Conservation (phyloP, 345 rosid genomes). For the Eucalyptus victrix region DNA sequence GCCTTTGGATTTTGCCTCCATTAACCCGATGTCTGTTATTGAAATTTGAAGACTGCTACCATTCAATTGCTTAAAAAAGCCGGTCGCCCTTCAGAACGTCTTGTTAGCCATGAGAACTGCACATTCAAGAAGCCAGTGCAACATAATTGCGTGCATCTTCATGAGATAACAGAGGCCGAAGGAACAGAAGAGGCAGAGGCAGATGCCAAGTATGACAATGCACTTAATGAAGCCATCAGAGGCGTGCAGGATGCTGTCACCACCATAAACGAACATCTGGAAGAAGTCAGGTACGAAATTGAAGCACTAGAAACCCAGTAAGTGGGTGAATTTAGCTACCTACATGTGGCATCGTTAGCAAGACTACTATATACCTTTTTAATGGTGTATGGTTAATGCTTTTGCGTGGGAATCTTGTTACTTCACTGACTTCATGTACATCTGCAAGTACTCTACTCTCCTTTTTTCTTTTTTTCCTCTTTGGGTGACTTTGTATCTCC, state of each 20-base stretch:
- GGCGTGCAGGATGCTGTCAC: slow-evolving; percentile 80
- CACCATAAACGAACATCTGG: slow-evolving; percentile 69
- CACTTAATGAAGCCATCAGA: slow-evolving; percentile 80
- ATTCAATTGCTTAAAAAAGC: slow-evolving; percentile 84
- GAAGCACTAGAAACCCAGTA: slow-evolving; percentile 44
- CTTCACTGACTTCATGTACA: neutral
- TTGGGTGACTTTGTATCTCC: neutral
- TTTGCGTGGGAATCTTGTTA: neutral
- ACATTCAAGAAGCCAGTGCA: slow-evolving; percentile 53
- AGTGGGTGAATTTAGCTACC: neutral
- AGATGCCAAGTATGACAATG: slow-evolving; percentile 75
- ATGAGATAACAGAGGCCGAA: slow-evolving; percentile 71
- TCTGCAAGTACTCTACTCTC: neutral
- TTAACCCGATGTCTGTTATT: neutral
- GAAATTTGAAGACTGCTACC: slow-evolving; percentile 49
- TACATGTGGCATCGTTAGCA: neutral
- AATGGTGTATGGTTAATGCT: neutral
- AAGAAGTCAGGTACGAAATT: slow-evolving; percentile 73
- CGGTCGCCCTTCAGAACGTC: slow-evolving; percentile 70
- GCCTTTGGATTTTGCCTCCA: neutral
- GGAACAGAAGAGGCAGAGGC: slow-evolving; percentile 96
- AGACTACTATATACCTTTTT: neutral
- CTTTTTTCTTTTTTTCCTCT: neutral
- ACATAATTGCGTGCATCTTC: slow-evolving; percentile 72
- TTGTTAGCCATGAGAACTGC: slow-evolving; percentile 68